phyloP scores from a whole-genome alignment of 345 rosid genomes.

The Eucalyptus globulus region DNA sequence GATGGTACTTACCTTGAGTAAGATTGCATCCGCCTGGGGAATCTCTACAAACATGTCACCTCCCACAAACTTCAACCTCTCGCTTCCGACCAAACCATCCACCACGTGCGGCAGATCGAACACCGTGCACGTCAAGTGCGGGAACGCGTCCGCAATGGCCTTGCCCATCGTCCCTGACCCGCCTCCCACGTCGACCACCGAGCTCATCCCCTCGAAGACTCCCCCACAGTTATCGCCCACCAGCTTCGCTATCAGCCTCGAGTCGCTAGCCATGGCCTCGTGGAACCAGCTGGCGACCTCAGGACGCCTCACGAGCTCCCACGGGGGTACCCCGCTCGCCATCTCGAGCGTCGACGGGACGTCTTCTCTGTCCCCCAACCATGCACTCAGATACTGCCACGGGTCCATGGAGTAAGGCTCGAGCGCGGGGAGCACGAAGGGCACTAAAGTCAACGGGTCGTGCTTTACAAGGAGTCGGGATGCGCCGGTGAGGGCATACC shows the following conservation, averaged over 20 bases:
- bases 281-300: background rate
- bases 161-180: slow-evolving; percentile 8
- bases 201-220: slow-evolving; percentile 5
- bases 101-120: slow-evolving; percentile 6
- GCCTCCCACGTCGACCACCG: slow-evolving; percentile 24
- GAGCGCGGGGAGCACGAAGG: background rate
- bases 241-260: background rate
- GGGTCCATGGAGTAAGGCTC: background rate
- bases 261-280: slow-evolving; percentile 21
- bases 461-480: slow-evolving; percentile 9
- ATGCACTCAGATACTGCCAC: slow-evolving; percentile 3
- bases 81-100: background rate
- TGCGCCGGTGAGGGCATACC: background rate
- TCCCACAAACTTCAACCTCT: slow-evolving; percentile 8
- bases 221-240: background rate
- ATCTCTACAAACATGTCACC: slow-evolving; percentile 22
- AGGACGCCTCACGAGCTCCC: background rate
- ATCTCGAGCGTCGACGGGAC: background rate
- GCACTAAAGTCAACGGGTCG: background rate
- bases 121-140: slow-evolving; percentile 5
- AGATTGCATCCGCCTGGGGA: slow-evolving; percentile 12
- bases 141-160: slow-evolving; percentile 5
- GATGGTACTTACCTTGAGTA: slow-evolving; percentile 5
- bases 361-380: slow-evolving; percentile 3
- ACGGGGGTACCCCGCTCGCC: background rate